phyloP scores from a whole-genome alignment of 2,329 filamentous ascomycete species.

The Talaromyces sp. region DNA sequence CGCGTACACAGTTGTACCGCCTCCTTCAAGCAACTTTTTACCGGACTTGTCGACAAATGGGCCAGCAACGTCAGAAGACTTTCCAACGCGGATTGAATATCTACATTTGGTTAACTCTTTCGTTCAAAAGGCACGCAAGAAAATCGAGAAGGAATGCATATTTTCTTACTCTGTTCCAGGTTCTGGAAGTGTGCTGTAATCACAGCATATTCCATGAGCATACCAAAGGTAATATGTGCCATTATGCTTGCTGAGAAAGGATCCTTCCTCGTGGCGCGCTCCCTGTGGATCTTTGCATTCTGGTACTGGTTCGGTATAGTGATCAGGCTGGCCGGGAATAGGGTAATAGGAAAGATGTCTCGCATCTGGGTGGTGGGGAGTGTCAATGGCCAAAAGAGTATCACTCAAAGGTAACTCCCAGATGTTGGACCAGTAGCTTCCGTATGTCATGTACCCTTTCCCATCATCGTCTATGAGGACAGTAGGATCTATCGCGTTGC shows the following conservation, averaged over 20 bases:
- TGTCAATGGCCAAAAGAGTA: constrained; percentile 19
- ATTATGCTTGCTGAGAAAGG: constrained; percentile 28
- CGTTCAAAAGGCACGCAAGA: neutral
- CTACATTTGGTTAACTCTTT: constrained; percentile 8
- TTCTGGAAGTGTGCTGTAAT: constrained; percentile 16
- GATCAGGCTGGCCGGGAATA: constrained; percentile 7
- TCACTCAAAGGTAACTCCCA: constrained; percentile 51
- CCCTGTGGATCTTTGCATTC: neutral
- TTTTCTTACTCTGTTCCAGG: constrained; percentile 9
- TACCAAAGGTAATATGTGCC: constrained; percentile 37
- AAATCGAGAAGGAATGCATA: neutral
- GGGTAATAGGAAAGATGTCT: constrained; percentile 21
- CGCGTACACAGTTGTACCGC: constrained; percentile 30
- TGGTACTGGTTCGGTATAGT: neutral
- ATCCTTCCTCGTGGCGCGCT: constrained; percentile 22
- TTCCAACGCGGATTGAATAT: constrained; percentile 31
- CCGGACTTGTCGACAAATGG: constrained; percentile 30
- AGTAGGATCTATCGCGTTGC: constrained; percentile 58
- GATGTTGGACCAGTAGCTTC: constrained; percentile 63
- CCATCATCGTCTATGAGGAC: constrained; percentile 35
- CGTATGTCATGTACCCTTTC: constrained; percentile 52
- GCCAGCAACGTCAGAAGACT: constrained; percentile 25
- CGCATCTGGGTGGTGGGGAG: constrained; percentile 16
- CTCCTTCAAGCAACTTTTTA: constrained; percentile 21
- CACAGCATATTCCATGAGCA: constrained; percentile 33